Percentiles rank a stretch among this genome's conserved stretches.
phyloP scores from a whole-genome alignment of 306 rosid species.

The Hippophae gyantsensis region DNA sequence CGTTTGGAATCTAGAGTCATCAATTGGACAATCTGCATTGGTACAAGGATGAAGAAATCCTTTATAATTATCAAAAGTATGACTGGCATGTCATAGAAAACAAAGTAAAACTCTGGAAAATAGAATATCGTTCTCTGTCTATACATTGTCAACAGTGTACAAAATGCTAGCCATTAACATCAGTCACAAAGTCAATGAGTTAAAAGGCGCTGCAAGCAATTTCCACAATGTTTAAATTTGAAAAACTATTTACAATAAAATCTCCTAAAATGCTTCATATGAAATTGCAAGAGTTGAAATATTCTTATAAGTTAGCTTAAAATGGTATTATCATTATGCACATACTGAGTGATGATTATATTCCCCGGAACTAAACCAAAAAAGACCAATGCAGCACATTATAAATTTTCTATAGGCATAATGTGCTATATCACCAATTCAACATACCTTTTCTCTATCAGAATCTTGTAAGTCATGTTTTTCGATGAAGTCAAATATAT shows the following conservation, averaged over 20 bases:
- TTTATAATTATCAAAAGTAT: too few relatives aligned
- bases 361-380: background rate
- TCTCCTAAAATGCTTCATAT: too few relatives aligned
- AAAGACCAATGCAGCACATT: background rate
- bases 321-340: too few relatives aligned
- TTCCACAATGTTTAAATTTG: background rate
- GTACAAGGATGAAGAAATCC: slow-evolving; percentile 15
- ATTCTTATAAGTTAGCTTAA: too few relatives aligned
- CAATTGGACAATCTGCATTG: slow-evolving; percentile 67
- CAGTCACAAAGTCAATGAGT: slow-evolving; percentile 4
- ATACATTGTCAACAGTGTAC: too few relatives aligned
- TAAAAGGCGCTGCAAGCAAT: slow-evolving; percentile 12
- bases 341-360: too few relatives aligned
- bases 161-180: too few relatives aligned
- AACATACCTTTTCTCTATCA: slow-evolving; percentile 72
- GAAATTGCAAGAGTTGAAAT: too few relatives aligned
- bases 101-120: too few relatives aligned
- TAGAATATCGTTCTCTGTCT: too few relatives aligned
- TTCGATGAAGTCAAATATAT: slow-evolving; percentile 80
- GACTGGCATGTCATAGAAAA: too few relatives aligned
- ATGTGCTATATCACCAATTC: background rate
- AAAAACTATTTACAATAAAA: too few relatives aligned
- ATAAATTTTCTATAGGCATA: background rate
- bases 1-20: slow-evolving; percentile 91
- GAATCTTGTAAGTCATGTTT: slow-evolving; percentile 66